Evolutionary conservation across 1,284 basidiomycete genomes (phyloP), one percentile per base, ranked within the genome.

Genomic region (Laetiporus sulphureus): DNA sequence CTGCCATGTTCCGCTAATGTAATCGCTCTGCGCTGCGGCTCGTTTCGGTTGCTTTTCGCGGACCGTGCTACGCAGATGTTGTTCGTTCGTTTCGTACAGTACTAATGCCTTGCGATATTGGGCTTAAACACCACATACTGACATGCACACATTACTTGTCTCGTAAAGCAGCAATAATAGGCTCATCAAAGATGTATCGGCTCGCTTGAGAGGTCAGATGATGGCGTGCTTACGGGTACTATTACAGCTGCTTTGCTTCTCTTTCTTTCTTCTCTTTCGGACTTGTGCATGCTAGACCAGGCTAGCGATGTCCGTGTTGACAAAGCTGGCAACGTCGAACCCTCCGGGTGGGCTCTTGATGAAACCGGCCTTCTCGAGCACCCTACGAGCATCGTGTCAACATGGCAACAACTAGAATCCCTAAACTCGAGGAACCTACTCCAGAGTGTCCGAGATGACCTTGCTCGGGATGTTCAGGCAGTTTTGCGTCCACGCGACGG

Each of bases 341-440:
- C 77, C 79, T 16, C 63, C 71, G 32, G 68, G 70, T 2, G 80
- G 77, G 2, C 64, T 59, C 52, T 73, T 73, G 38, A 91, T 72
- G 8, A 90, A 85, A 5, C 87, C 84, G 2, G 88, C 86, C 52
- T 83, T 78, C 48, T 79, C 77, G 13, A 91, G 71, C 4, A 83
- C 72, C 36, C 84, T 89, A 40, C 4, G 42, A 21, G 19, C 22
- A 16, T 41, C 19, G 35, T 16, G 44, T 44, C 22, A 42, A 32
- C 23, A 22, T 13, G 19, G 15, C 2, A 15, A 3, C 27, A 16
- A 30, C n/a, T 4, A 24, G 18, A 39, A 36, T 36, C 21, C 32
- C 23, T 10, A 33, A 29, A n/a, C 11, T 24, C 6, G 5, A 39
- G 22, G 11, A 20, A 61, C 77, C 55, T 56, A 86, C 85, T 68